phyloP scores from a whole-genome alignment of 2,329 filamentous ascomycete genomes.

The Podosphaera fusca region DNA sequence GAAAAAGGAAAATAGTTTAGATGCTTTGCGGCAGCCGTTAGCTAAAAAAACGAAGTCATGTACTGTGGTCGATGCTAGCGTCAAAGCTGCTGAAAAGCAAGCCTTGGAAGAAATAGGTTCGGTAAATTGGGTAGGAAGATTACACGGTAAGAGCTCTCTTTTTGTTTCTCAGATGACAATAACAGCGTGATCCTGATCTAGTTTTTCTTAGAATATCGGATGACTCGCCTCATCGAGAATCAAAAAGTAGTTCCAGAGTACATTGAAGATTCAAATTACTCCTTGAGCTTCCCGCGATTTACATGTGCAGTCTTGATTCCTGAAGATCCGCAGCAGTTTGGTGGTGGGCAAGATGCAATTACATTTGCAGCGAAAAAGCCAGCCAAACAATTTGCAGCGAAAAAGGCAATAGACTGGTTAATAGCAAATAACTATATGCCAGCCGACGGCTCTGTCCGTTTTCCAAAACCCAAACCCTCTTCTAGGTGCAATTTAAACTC shows the following conservation, averaged over 20 bases:
- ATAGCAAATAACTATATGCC: constrained; percentile 13
- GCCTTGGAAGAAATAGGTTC: constrained; percentile 9
- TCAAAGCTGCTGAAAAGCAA: constrained; percentile 4
- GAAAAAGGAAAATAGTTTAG: not conserved
- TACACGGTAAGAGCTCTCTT: constrained; percentile 8
- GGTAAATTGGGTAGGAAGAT: constrained; percentile 14
- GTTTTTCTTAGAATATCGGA: constrained; percentile 10
- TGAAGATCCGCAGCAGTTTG: constrained; percentile 9
- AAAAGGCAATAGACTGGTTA: constrained; percentile 15
- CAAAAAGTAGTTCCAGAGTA: not conserved
- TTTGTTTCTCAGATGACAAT: not conserved
- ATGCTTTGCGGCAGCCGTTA: not conserved
- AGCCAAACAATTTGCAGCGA: constrained; percentile 15
- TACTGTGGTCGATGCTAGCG: constrained; percentile 3
- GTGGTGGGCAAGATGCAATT: constrained; percentile 1
- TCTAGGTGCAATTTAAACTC: not conserved
- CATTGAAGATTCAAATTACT: not conserved
- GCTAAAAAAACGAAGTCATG: constrained; percentile 5
- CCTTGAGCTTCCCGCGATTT: constrained; percentile 5
- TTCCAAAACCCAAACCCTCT: constrained; percentile 6
- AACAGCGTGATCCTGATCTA: not conserved
- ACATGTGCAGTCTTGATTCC: constrained; percentile 8
- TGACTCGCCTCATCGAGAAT: constrained; percentile 2
- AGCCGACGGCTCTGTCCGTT: constrained; percentile 8
- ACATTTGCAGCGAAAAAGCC: constrained; percentile 13